These are phyloP conservation scores for Epichloe sibirici DNA, from an alignment of 2,329 filamentous ascomycete species.

Conservation along the genomic window DNA sequence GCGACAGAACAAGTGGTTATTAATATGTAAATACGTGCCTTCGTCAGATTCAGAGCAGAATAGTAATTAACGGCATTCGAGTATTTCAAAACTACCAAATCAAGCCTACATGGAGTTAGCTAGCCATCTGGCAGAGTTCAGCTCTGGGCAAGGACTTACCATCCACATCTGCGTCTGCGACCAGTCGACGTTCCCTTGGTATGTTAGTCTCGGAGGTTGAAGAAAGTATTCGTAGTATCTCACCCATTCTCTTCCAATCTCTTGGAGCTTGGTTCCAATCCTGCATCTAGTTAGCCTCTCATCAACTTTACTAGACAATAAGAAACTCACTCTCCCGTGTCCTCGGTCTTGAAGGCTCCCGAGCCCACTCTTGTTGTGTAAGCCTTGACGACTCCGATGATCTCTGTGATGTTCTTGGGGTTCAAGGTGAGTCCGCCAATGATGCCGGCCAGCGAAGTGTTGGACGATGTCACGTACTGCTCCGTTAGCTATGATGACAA, in stretches of 20 bases:
- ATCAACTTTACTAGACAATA: neutral
- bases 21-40: slow-evolving; percentile 16
- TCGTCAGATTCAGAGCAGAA: slow-evolving; percentile 36
- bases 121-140: slow-evolving; percentile 2
- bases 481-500: neutral
- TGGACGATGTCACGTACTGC: slow-evolving; percentile 12
- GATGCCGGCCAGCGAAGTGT: slow-evolving; percentile 15
- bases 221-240: no score
- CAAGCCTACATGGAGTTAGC: slow-evolving; percentile 16
- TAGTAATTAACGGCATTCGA: slow-evolving; percentile 52
- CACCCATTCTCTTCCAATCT: slow-evolving; percentile 29
- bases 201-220: no score
- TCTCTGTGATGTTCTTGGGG: slow-evolving; percentile 38
- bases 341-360: slow-evolving; percentile 10
- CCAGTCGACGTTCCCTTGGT: slow-evolving; percentile 36
- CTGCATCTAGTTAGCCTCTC: slow-evolving; percentile 13
- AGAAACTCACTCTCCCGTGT: slow-evolving; percentile 11
- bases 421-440: slow-evolving; percentile 20
- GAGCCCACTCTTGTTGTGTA: slow-evolving; percentile 9
- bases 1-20: neutral
- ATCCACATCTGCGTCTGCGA: slow-evolving; percentile 46
- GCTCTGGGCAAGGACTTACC: slow-evolving; percentile 16
- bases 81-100: slow-evolving; percentile 36
- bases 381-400: neutral
- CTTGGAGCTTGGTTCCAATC: slow-evolving; percentile 33